Evolutionary conservation across 2,329 filamentous ascomycete species (phyloP).

Genomic region (Fusarium sp.): DNA sequence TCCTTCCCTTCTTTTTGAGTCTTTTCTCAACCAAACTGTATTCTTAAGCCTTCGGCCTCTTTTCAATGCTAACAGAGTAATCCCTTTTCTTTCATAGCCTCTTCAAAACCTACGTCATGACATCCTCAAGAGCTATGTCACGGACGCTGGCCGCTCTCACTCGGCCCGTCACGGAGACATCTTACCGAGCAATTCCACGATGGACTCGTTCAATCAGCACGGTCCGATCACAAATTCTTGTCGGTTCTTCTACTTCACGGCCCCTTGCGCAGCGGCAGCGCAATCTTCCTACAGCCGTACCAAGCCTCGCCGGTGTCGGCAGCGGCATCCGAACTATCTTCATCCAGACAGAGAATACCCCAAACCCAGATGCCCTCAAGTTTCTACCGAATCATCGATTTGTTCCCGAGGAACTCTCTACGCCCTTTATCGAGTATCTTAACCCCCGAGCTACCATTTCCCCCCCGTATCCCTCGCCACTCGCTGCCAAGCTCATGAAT

Average conservation of each 20-base stretch:
- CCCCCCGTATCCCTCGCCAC: conserved; percentile 88
- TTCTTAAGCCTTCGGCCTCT: not conserved
- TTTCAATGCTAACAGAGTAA: not conserved
- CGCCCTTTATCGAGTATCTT: conserved; percentile 91
- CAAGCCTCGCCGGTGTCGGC: conserved; percentile 46
- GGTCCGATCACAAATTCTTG: conserved; percentile 31
- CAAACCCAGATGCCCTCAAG: conserved; percentile 95
- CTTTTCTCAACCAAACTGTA: not conserved
- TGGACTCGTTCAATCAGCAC: conserved; percentile 50
- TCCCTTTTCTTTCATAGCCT: not conserved
- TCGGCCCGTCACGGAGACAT: conserved; percentile 39
- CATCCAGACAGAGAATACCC: conserved; percentile 96
- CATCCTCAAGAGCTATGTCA: conserved; percentile 39
- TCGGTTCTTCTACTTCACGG: conserved; percentile 39
- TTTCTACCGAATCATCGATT: conserved; percentile 93
- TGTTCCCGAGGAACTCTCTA: conserved; percentile 78
- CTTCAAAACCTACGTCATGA: conserved; percentile 37
- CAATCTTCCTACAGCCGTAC: conserved; percentile 23
- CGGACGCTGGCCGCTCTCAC: conserved; percentile 44
- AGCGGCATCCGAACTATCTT: conserved; percentile 81
- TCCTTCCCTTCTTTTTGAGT: not conserved
- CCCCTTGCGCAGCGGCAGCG: conserved; percentile 34
- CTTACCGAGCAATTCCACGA: conserved; percentile 41
- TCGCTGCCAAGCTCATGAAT: conserved; percentile 90
- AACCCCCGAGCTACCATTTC: conserved; percentile 88